Evolutionary conservation across 768 basidiomycete species (phyloP).

Genomic region (Hygrocybe coccinea): DNA sequence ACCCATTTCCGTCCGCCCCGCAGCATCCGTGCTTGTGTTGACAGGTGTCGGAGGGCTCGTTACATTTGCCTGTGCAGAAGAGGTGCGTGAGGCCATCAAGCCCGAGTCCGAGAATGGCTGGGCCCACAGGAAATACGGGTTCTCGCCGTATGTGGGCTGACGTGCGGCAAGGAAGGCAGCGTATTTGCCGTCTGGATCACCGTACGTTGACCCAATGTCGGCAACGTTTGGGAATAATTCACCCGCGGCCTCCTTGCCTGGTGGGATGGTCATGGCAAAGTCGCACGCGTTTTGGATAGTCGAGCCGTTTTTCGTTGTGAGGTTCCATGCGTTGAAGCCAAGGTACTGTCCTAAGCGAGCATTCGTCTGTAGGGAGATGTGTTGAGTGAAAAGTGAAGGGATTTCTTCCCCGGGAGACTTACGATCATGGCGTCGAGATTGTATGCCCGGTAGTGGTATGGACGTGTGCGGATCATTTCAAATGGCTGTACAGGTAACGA

Average conservation of each 20-base stretch:
- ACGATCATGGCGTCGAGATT: slow-evolving; percentile 68
- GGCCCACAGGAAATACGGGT: slow-evolving; percentile 52
- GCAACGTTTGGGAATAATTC: slow-evolving; percentile 58
- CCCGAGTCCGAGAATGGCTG: slow-evolving; percentile 38
- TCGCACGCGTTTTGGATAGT: slow-evolving; percentile 59
- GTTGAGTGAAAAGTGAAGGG: background rate
- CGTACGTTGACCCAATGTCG: slow-evolving; percentile 52
- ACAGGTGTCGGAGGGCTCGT: background rate
- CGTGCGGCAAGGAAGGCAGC: slow-evolving; percentile 39
- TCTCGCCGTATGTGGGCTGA: slow-evolving; percentile 36
- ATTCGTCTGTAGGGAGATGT: slow-evolving; percentile 41
- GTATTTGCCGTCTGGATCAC: slow-evolving; percentile 59
- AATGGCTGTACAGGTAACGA: slow-evolving; percentile 40
- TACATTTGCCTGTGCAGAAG: background rate
- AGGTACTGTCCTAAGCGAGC: slow-evolving; percentile 49
- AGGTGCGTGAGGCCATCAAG: slow-evolving; percentile 23
- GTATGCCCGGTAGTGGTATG: slow-evolving; percentile 64
- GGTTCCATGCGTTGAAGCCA: slow-evolving; percentile 47
- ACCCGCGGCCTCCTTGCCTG: slow-evolving; percentile 35
- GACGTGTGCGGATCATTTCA: slow-evolving; percentile 55
- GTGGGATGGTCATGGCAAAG: slow-evolving; percentile 47
- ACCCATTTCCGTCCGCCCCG: background rate
- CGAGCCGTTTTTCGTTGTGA: slow-evolving; percentile 43
- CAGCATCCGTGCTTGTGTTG: background rate
- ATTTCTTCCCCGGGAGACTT: slow-evolving; percentile 23